phyloP scores from a whole-genome alignment of 345 rosid genomes.

The Pugionium cornutum region DNA sequence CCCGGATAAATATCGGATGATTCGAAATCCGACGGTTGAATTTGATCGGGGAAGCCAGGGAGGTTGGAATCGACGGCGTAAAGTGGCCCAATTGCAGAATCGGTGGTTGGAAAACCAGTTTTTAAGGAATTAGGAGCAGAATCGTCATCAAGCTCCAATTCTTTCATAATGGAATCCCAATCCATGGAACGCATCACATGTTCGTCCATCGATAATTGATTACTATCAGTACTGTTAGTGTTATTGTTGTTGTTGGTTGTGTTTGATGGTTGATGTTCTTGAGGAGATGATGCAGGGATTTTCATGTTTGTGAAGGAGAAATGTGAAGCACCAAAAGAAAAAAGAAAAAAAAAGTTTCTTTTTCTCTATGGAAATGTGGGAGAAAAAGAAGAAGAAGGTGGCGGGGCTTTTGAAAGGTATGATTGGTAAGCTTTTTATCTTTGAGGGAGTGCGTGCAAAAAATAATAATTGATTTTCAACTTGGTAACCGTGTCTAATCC shows the following conservation, averaged over 20 bases:
- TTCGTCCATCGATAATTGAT: slow-evolving; percentile 45
- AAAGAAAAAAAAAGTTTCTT: background rate
- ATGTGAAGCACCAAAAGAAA: background rate
- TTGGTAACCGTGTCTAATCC: slow-evolving; percentile 38
- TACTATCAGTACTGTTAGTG: slow-evolving; percentile 29
- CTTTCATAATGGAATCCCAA: slow-evolving; percentile 90
- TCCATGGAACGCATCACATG: slow-evolving; percentile 70
- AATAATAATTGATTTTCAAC: background rate
- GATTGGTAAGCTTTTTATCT: slow-evolving; percentile 57
- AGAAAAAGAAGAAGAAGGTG: slow-evolving; percentile 30
- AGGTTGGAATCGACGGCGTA: slow-evolving; percentile 39
- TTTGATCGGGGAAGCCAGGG: slow-evolving; percentile 41
- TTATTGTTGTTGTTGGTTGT: slow-evolving; percentile 27
- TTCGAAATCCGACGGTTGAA: slow-evolving; percentile 49
- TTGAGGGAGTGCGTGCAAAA: slow-evolving; percentile 48
- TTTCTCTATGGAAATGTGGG: slow-evolving; percentile 10
- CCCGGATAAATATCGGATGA: slow-evolving; percentile 48
- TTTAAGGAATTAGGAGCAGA: slow-evolving; percentile 43
- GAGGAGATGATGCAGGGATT: slow-evolving; percentile 56
- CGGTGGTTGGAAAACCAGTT: slow-evolving; percentile 9
- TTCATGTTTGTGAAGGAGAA: slow-evolving; percentile 50
- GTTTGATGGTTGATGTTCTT: slow-evolving; percentile 33
- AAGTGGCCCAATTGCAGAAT: slow-evolving; percentile 25
- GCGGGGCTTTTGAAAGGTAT: slow-evolving; percentile 55
- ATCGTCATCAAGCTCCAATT: slow-evolving; percentile 64